These are phyloP conservation scores for Thymus quinquecostatus DNA, from an alignment of 257 asterid species.

Conservation along the genomic window DNA sequence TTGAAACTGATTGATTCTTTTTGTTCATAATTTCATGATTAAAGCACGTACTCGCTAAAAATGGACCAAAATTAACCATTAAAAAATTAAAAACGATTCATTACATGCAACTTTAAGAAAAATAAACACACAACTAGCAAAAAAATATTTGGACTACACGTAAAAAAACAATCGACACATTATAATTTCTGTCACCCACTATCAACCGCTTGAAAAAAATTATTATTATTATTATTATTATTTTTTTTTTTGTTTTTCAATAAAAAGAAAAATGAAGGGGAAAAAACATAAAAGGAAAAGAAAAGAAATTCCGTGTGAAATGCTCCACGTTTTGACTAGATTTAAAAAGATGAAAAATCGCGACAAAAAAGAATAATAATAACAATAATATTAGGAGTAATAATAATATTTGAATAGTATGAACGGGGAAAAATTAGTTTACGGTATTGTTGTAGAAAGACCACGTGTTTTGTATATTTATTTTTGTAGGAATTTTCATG, in stretches of 20 bases:
- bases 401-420: not conserved
- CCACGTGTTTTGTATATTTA: slow-evolving; percentile 1
- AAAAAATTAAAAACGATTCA: too few relatives aligned
- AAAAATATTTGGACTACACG: too few relatives aligned
- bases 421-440: not conserved
- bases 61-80: too few relatives aligned
- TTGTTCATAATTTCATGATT: not conserved
- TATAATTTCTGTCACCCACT: too few relatives aligned
- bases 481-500: slow-evolving; percentile 21
- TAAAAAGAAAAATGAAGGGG: not conserved
- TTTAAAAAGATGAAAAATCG: not conserved
- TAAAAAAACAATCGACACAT: too few relatives aligned
- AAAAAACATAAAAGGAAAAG: not conserved
- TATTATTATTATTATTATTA: too few relatives aligned
- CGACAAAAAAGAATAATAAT: not conserved
- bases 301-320: not conserved
- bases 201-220: too few relatives aligned
- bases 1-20: too few relatives aligned
- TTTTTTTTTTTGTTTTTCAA: too few relatives aligned
- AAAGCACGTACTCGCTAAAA: not conserved
- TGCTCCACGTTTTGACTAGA: not conserved
- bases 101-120: too few relatives aligned
- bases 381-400: not conserved
- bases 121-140: too few relatives aligned
- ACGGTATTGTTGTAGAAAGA: not conserved